A percentile compares a stretch with the other conserved stretches of the same genome.
Conservation (phyloP, 768 basidiomycete species). For the Macrocybe gigantea region DNA sequence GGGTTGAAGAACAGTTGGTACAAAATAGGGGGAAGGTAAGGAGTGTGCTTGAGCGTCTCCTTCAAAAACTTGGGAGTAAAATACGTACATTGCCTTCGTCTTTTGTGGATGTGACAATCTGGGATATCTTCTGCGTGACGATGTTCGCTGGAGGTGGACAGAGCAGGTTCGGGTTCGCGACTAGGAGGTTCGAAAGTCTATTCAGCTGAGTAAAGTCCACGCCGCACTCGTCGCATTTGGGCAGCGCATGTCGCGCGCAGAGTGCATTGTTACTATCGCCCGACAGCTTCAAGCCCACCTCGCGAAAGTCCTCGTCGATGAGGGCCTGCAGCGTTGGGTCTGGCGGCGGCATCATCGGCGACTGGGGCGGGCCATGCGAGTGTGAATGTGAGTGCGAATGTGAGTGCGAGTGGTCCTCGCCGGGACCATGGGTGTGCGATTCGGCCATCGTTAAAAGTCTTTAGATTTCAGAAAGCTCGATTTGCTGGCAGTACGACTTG, state of each 20-base stretch:
- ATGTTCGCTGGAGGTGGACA: conserved; percentile 82
- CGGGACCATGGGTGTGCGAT: conserved; percentile 57
- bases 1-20: conserved; percentile 13
- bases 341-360: conserved; percentile 39
- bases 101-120: conserved; percentile 72
- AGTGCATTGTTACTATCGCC: conserved; percentile 49
- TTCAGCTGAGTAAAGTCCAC: conserved; percentile 75
- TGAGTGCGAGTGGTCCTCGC: conserved; percentile 44
- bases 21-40: conserved; percentile 9
- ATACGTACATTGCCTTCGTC: conserved; percentile 90
- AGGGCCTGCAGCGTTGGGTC: conserved; percentile 72
- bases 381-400: conserved; percentile 32
- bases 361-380: conserved; percentile 38
- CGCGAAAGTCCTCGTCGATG: conserved; percentile 68
- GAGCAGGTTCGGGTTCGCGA: conserved; percentile 60
- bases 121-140: conserved; percentile 67
- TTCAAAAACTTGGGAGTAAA: conserved; percentile 2
- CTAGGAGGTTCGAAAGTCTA: conserved; percentile 65
- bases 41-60: neutral
- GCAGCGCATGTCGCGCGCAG: conserved; percentile 62
- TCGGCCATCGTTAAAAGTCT: conserved; percentile 47
- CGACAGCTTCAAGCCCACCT: conserved; percentile 49
- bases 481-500: no score
- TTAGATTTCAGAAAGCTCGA: no score
- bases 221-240: conserved; percentile 70